Conservation (phyloP, 2,329 filamentous ascomycete species). For the Phaeosphaeria sp. region DNA sequence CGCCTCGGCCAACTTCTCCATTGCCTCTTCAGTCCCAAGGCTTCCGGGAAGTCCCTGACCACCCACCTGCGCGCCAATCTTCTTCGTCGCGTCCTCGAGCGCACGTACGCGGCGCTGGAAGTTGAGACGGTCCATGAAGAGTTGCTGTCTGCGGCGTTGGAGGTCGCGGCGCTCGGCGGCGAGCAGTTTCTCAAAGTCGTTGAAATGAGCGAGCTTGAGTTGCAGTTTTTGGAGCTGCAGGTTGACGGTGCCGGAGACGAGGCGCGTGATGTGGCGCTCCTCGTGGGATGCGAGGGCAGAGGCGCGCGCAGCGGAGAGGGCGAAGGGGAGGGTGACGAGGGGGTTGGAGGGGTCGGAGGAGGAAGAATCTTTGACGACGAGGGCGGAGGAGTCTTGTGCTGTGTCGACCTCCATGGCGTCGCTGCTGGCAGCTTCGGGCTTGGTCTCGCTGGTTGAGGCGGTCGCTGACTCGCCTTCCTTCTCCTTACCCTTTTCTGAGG, state of each 20-base stretch:
- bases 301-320: slow-evolving; percentile 83
- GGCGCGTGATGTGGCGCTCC: slow-evolving; percentile 93
- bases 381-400: slow-evolving; percentile 52
- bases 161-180: slow-evolving; percentile 92
- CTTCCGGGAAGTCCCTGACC: slow-evolving; percentile 41
- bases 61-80: slow-evolving; percentile 41
- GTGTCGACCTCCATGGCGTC: slow-evolving; percentile 68
- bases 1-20: slow-evolving; percentile 43
- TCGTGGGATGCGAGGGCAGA: slow-evolving; percentile 92
- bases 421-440: slow-evolving; percentile 56
- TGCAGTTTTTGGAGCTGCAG: slow-evolving; percentile 95
- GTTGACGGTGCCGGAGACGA: slow-evolving; percentile 92
- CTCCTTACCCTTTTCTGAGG: slow-evolving; percentile 62
- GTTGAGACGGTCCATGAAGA: slow-evolving; percentile 88
- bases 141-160: slow-evolving; percentile 87
- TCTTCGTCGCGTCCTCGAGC: slow-evolving; percentile 76
- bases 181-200: slow-evolving; percentile 91
- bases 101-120: slow-evolving; percentile 89
- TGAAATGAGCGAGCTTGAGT: slow-evolving; percentile 93
- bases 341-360: slow-evolving; percentile 34
- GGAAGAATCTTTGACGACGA: slow-evolving; percentile 31
- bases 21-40: slow-evolving; percentile 41
- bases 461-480: slow-evolving; percentile 62
- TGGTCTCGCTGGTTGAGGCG: slow-evolving; percentile 53
- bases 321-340: slow-evolving; percentile 81